Percentiles rank a stretch among this genome's conserved stretches.
Conservation (phyloP, 108 stramenopile genomes). For the Pinguiococcus pyrenoidosus region DNA sequence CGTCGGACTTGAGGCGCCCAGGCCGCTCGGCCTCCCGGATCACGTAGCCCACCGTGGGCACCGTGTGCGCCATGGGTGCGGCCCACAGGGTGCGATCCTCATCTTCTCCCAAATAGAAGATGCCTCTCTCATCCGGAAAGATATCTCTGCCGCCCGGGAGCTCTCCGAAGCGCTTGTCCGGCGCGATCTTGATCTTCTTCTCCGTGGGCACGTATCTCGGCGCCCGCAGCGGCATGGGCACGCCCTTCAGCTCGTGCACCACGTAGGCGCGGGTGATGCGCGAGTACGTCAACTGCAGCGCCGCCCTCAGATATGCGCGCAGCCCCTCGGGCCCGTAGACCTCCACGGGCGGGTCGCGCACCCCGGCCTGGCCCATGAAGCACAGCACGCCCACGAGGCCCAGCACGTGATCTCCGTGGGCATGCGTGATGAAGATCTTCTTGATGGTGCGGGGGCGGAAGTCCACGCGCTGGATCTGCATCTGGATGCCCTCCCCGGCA, state of each 20-base stretch:
- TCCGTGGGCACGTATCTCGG: not conserved
- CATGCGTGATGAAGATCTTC: conserved; percentile 79
- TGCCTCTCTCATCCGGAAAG: conserved; percentile 18
- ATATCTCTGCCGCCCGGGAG: conserved; percentile 23
- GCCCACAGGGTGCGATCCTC: conserved; percentile 65
- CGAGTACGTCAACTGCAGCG: conserved; percentile 65
- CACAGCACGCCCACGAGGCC: conserved; percentile 83
- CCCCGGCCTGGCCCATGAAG: conserved; percentile 68
- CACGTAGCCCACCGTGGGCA: conserved; percentile 85
- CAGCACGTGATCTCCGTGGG: conserved; percentile 85
- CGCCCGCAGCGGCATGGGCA: conserved; percentile 62
- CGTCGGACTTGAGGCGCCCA: conserved; percentile 59
- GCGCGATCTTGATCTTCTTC: not conserved
- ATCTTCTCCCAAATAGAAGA: conserved; percentile 61
- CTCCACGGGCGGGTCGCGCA: conserved; percentile 51
- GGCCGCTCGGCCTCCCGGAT: conserved; percentile 61
- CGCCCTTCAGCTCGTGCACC: conserved; percentile 80
- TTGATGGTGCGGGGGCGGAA: conserved; percentile 17
- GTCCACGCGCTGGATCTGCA: conserved; percentile 38
- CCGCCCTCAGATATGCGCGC: conserved; percentile 39
- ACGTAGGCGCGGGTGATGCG: conserved; percentile 66
- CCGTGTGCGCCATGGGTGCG: conserved; percentile 82
- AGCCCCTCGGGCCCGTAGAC: conserved; percentile 69
- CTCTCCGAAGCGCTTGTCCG: conserved; percentile 16
- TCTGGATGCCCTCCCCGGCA: conserved; percentile 81